Evolutionary conservation across 345 rosid genomes (phyloP).

Genomic region (Citrus unshiu): DNA sequence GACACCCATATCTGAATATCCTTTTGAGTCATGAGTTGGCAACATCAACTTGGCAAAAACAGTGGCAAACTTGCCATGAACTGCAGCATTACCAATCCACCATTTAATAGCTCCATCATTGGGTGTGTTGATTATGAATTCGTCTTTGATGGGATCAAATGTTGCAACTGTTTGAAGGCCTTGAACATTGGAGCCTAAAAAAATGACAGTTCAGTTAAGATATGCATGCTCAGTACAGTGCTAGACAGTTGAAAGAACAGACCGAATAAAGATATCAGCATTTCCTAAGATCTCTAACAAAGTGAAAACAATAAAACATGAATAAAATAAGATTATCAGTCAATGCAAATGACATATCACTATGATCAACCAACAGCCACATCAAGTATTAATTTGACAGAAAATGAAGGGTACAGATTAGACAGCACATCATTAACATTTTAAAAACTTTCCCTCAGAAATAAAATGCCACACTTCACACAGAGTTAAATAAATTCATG

Average conservation of each 20-base stretch:
- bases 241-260: not conserved
- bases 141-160: constrained; percentile 79
- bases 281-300: not conserved
- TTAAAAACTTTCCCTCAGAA: not conserved
- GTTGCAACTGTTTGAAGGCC: constrained; percentile 89
- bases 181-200: constrained; percentile 88
- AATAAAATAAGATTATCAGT: not conserved
- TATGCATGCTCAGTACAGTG: not conserved
- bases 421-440: not conserved
- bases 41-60: constrained; percentile 85
- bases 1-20: constrained; percentile 87
- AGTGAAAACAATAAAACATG: not conserved
- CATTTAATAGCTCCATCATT: constrained; percentile 96
- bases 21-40: constrained; percentile 83
- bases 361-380: not conserved
- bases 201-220: constrained; percentile 6
- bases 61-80: constrained; percentile 92
- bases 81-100: constrained; percentile 99
- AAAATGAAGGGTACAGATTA: not conserved
- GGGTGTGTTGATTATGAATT: constrained; percentile 78
- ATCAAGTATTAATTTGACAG: not conserved
- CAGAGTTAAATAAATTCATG: not conserved
- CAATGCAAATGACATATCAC: not conserved
- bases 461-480: not conserved
- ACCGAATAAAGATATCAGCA: not conserved